Evolutionary conservation across 2,329 filamentous ascomycete genomes (phyloP).

Genomic region (Ceratocystis ficicola): DNA sequence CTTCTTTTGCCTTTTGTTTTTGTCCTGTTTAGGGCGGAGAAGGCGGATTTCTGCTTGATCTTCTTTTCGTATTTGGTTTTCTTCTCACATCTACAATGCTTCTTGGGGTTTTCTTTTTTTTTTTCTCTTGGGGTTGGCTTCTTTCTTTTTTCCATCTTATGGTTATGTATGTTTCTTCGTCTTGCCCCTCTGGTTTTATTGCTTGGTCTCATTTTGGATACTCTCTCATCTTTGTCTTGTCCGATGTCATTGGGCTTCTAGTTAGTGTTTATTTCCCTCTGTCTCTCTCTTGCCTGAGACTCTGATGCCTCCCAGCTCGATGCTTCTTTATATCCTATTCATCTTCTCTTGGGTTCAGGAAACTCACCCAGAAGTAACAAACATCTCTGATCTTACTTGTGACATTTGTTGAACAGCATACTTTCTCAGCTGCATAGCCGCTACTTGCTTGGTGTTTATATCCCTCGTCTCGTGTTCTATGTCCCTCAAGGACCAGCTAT

Average conservation of each 20-base stretch:
- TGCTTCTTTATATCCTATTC: neutral
- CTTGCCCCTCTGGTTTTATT: neutral
- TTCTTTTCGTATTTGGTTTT: slow-evolving; percentile 1
- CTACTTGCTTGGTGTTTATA: too few species aligned
- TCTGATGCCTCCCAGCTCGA: slow-evolving; percentile 12
- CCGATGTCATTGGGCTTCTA: neutral
- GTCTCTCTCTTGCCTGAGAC: slow-evolving; percentile 3
- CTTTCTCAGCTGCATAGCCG: too few species aligned
- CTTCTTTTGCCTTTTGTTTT: neutral
- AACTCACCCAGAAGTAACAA: neutral
- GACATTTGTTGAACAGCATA: neutral
- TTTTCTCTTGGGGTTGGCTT: slow-evolving; percentile 15
- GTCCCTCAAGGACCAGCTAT: too few species aligned
- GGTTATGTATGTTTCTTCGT: neutral
- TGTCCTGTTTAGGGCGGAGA: neutral
- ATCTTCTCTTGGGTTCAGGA: neutral
- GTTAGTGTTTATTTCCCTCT: slow-evolving; percentile 10
- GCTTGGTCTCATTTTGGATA: slow-evolving; percentile 14
- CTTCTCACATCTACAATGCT: slow-evolving; percentile 4
- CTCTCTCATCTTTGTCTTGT: slow-evolving; percentile 7
- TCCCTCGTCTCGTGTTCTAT: too few species aligned
- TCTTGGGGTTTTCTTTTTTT: slow-evolving; percentile 4
- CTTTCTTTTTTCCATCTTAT: slow-evolving; percentile 7
- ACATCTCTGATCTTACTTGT: neutral
- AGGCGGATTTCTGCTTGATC: neutral